Evolutionary conservation across 1,139 yeast species (phyloP).

Genomic region (Pichia sp.): DNA sequence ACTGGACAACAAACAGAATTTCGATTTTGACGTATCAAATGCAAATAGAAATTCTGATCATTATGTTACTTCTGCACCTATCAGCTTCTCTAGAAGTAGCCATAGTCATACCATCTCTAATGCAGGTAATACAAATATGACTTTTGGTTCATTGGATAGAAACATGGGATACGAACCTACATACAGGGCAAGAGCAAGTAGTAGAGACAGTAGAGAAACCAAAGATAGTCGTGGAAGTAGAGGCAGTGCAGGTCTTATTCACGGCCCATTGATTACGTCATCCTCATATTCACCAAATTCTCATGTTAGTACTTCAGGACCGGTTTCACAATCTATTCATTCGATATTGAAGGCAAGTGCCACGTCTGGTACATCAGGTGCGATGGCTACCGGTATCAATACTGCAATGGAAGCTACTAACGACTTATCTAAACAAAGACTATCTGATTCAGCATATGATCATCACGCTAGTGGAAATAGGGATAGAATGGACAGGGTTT

Average conservation of each 20-base stretch:
- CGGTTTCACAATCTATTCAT: slow-evolving; percentile 21
- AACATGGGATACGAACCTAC: not conserved
- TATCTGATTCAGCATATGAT: slow-evolving; percentile 6
- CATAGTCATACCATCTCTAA: not conserved
- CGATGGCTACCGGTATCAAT: slow-evolving; percentile 7
- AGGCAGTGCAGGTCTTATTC: slow-evolving; percentile 11
- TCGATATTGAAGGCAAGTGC: slow-evolving; percentile 23
- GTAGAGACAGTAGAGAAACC: slow-evolving; percentile 11
- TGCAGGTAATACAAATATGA: not conserved
- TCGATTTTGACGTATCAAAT: not conserved
- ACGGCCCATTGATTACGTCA: slow-evolving; percentile 7
- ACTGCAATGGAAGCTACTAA: not conserved
- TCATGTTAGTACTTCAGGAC: slow-evolving; percentile 7
- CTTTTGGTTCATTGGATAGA: slow-evolving; percentile 1
- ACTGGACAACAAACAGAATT: slow-evolving; percentile 5
- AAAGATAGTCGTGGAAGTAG: slow-evolving; percentile 10
- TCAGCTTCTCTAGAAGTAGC: not conserved
- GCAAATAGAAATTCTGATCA: not conserved
- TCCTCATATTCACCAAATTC: slow-evolving; percentile 27
- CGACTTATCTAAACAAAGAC: not conserved
- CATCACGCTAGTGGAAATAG: not conserved
- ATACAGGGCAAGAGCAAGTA: slow-evolving; percentile 7
- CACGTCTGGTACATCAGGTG: slow-evolving; percentile 22
- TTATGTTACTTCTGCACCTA: slow-evolving; percentile 1
- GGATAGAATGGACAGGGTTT: not conserved